Evolutionary conservation across 192 early-diverging fungal genomes (phyloP), one percentile per base, ranked within the genome.

Genomic region (Coemansia sp.): DNA sequence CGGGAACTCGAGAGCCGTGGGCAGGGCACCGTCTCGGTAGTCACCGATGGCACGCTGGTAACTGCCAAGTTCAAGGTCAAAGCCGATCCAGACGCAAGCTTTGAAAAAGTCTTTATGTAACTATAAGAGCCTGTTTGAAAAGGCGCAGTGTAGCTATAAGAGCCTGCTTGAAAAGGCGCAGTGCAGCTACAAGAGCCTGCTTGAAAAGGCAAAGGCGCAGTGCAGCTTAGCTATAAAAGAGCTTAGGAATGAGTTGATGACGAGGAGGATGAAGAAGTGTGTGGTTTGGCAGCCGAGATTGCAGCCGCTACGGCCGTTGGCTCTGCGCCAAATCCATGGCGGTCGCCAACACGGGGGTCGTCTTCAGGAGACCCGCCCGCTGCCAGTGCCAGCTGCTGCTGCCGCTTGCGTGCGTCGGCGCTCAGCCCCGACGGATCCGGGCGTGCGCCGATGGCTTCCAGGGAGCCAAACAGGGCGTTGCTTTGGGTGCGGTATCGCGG

Each of bases 21-120:
- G 12, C 53, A 69, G 20, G 72, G 72, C 2, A 69, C 72, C 10
- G 69, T 76, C 11, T 54, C 57, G 3, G 57, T 76, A 15, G 55
- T 76, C 12, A 69, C 72, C 1, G 35, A 69, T 23, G 72, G 72
- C 43, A 49, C 66, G 0, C 15, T 41, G 14, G 69, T 76, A 16
- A 61, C 38, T 10, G 36, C 41, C 0, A 19, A 55, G 1, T 49
- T 39, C 30, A 61, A 42, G 20, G 55, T 76, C 11, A 6, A 15
- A 0, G 62, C 55, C 2, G 72, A 76, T 35, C 20, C 59, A 5
- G 66, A 68, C 10, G 64, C 68, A 51, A 48, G 23, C 0, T 7
- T 68, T 3, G 48, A 52, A 0, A 7, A 18, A 4, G 28, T 15
- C 6, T 31, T 31, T 5, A 5, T 31, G 30, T 31, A 31, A 31